phyloP scores from a whole-genome alignment of 805 yeast genomes.

The Lipomyces starkeyi region DNA sequence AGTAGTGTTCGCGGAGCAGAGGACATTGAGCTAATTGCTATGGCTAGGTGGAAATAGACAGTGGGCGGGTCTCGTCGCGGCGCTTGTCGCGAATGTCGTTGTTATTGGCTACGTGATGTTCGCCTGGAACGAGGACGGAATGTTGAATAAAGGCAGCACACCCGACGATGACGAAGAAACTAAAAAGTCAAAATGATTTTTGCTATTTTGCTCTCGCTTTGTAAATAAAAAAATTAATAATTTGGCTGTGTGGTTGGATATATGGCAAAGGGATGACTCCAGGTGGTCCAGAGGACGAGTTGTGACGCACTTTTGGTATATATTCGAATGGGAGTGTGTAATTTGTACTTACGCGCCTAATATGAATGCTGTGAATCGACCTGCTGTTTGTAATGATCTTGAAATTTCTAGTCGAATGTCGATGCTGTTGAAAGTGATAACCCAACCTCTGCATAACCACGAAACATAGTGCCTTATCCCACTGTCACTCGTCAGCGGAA shows the following conservation, averaged over 20 bases:
- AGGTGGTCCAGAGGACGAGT: not conserved
- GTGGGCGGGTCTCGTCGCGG: slow-evolving; percentile 74
- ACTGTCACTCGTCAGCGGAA: not conserved
- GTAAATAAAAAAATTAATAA: not conserved
- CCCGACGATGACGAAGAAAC: slow-evolving; percentile 40
- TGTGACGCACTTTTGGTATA: not conserved
- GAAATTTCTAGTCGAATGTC: not conserved
- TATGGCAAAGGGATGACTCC: not conserved
- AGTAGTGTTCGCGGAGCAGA: too few species aligned
- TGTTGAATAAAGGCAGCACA: slow-evolving; percentile 31
- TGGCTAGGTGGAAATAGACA: slow-evolving; percentile 31
- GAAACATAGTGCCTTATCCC: not conserved
- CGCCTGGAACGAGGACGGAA: slow-evolving; percentile 68
- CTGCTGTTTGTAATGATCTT: not conserved
- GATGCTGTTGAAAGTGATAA: not conserved
- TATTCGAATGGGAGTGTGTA: not conserved
- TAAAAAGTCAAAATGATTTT: slow-evolving; percentile 29
- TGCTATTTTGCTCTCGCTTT: not conserved
- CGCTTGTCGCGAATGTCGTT: slow-evolving; percentile 71
- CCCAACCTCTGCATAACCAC: not conserved
- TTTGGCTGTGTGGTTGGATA: too few species aligned
- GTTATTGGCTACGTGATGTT: slow-evolving; percentile 69
- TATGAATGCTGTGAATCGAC: not conserved
- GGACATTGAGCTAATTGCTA: not conserved
- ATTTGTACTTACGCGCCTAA: too few species aligned